Evolutionary conservation across 2,329 filamentous ascomycete genomes (phyloP).

Genomic region (Scopulariopsis brevicaulis): DNA sequence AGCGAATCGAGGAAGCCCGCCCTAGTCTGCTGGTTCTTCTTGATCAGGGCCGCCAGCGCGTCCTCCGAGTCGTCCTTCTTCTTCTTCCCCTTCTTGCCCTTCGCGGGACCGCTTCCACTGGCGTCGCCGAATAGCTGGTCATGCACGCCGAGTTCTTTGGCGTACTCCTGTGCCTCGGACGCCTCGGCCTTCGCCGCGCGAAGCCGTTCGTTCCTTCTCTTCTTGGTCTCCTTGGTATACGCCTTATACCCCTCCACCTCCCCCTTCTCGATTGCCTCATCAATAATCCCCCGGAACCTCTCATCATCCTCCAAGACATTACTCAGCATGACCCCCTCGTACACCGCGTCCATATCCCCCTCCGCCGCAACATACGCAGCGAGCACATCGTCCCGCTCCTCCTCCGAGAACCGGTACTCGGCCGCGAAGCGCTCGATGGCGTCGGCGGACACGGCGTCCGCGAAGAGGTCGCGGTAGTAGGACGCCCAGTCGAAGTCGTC

Average conservation of each 20-base stretch:
- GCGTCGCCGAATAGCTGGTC: constrained; percentile 50
- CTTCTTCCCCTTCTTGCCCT: constrained; percentile 15
- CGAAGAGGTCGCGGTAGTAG: constrained; percentile 80
- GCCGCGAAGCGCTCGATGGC: constrained; percentile 65
- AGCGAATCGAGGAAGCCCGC: constrained; percentile 59
- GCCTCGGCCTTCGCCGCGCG: constrained; percentile 56
- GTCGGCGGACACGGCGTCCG: constrained; percentile 61
- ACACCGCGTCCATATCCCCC: constrained; percentile 68
- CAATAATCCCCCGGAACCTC: constrained; percentile 70
- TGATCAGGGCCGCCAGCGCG: constrained; percentile 62
- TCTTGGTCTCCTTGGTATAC: constrained; percentile 66
- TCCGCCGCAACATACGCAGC: constrained; percentile 60
- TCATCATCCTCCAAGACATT: constrained; percentile 75
- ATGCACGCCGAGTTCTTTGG: constrained; percentile 63
- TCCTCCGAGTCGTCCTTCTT: constrained; percentile 33
- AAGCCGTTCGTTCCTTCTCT: constrained; percentile 44
- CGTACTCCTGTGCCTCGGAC: constrained; percentile 61
- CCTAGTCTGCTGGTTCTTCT: constrained; percentile 55
- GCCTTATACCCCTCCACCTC: constrained; percentile 55
- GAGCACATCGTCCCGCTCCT: constrained; percentile 72
- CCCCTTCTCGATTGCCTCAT: constrained; percentile 61
- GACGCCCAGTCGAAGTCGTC: constrained; percentile 83
- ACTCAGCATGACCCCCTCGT: constrained; percentile 78
- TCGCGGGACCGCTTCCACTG: constrained; percentile 15
- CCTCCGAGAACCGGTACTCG: constrained; percentile 75